Base-by-base conservation (phyloP, 208 protist genomes). In the Acanthamoeba triangularis region DNA sequence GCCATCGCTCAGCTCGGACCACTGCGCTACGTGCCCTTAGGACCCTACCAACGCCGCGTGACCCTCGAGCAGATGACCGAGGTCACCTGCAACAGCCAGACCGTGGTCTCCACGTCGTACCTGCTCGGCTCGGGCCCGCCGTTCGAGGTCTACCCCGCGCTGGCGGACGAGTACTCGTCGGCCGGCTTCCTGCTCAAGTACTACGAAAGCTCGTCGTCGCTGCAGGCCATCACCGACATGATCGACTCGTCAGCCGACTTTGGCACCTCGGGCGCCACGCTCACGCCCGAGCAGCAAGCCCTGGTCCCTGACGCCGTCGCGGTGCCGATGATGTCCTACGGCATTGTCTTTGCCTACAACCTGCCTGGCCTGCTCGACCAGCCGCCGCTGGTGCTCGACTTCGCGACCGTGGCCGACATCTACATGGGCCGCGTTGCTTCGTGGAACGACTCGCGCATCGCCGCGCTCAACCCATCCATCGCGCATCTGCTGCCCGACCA, bases 101-200 rank as follows among this genome's bases (percentile, higher is more conserved):
- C 11, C 30, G 69, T 47, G 25, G 35, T 80, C 14, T 41, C 14
- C 13, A 80, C 69, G 23, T 35, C 69, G 4, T 80, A 49, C 69
- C 33, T 80, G 35, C 35, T 80, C 14, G 69, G 69, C 18, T 49
- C 69, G 33, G 69, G 69, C 1, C 69, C 69, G 69, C 69, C 69
- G 33, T 35, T 80, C 16, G 35, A 35, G 35, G 37, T 47, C 37
- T 80, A 80, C 23, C 16, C 47, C 35, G 30, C 69, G 33, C 37
- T 35, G 69, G 69, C 69, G 4, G 37, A 35, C 35, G 69, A 80
- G 35, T 80, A 80, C 69, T 35, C 30, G 6, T 49, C 69, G 69
- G 30, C 69, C 35, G 69, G 69, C 16, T 80, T 80, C 23, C 30
- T 49, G 69, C 69, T 80, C 69, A 80, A 80, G 69, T 80, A 80